Evolutionary conservation across 2,329 filamentous ascomycete genomes (phyloP), one percentile per base, ranked within the genome.

Genomic region (Fusarium solani-melongenae): DNA sequence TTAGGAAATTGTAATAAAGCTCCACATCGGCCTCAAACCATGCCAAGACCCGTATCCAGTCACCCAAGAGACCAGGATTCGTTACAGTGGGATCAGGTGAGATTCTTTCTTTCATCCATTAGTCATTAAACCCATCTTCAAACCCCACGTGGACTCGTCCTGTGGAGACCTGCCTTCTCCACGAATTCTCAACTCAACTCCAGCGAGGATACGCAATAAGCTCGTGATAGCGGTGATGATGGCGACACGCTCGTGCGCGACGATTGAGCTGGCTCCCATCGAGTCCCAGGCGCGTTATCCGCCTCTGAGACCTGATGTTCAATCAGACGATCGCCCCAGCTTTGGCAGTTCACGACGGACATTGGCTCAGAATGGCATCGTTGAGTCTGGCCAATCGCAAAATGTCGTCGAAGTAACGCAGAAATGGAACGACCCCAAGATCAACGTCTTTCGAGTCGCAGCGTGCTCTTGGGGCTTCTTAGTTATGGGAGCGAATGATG

Each of bases 401-500:
- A 57, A 57, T 22, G 33, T 57, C 20, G 33, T 57, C 22, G 33
- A 38, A 17, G 33, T 57, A 9, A 57, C 53, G 15, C 53, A 57
- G 22, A 57, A 38, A 38, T 57, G 53, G 53, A 57, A 57, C 22
- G 9, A 38, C 1, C 53, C 53, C 4, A 38, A 36, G 14, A 38
- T 57, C 15, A 57, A 57, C 10, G 24, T 38, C 10, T 57, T n/a
- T 9, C 53, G 53, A n/a, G 20, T 27, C 22, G 36, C 36, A 6
- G n/a, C 53, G n/a, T 24, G 33, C 4, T 24, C 31, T 38, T 38
- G 33, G 53, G 53, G 33, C 33, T 57, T 57, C 20, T 36, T 57
- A n/a, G 53, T 57, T n/a, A 38, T 57, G 22, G 55, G 55, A n/a
- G 55, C 55, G 11, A 57, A 57, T 39, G 55, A 57, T 57, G 34